Evolutionary conservation across 306 rosid genomes (phyloP), one percentile per base, ranked within the genome.

Genomic region (Sechiopsis laciniata): DNA sequence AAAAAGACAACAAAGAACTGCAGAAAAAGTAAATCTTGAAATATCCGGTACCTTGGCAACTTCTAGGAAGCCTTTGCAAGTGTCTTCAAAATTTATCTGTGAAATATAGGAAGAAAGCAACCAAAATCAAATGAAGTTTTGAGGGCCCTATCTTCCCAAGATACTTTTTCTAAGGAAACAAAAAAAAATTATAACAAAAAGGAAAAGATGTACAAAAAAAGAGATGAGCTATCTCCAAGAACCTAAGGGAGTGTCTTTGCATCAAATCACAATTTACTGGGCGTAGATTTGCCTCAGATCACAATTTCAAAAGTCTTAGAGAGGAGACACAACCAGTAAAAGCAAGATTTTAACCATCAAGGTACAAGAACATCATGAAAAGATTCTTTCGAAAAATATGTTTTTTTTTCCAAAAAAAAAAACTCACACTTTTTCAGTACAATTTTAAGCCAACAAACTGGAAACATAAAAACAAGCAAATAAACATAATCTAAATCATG

Each of bases 11-110:
- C 22, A 4, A 9, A 8, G 14, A 45, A 58, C 16, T 8, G 79
- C 14, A 56, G 66, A 19, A 68, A 42, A 26, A 67, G 45, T 58
- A 69, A 50, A n/a, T 64, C 60, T 69, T 14, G 19, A 21, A 69
- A 74, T 1, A 50, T 74, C 73, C 8, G 17, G 75, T 86, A 94
- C 99, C 97, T 94, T 91, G 9, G 99, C 97, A 83, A 94, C 95
- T 78, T 94, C 99, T 21, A 94, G 88, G 82, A 91, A 94, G 42
- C 99, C 99, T 78, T 94, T 94, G 87, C 97, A 89, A 52, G 97
- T 91, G 74, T 94, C 97, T 90, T 91, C 99, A 83, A 94, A 94
- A 79, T 94, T 90, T 75, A 94, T 96, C 97, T 94, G 86, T 53
- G 76, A n/a, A 74, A 51, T 74, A 79, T 19, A 45, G 76, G 75